phyloP scores from a whole-genome alignment of 495 filamentous ascomycete genomes.

The Hapsidospora chrysogenum region DNA sequence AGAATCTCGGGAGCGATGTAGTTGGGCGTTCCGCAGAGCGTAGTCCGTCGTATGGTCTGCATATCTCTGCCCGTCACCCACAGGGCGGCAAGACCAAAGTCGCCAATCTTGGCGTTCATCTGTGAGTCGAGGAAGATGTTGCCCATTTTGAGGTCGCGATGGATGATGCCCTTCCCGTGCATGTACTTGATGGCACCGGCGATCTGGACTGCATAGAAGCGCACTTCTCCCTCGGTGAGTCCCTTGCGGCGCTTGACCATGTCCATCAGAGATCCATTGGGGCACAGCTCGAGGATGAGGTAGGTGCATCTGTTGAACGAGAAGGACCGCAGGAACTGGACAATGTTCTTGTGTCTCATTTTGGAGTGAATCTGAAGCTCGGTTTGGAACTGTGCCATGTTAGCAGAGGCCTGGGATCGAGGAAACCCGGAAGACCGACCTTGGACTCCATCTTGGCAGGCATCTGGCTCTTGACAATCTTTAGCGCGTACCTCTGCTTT shows the following conservation, averaged over 20 bases:
- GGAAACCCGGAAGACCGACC: constrained; percentile 29
- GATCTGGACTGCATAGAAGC: constrained; percentile 84
- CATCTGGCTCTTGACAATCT: constrained; percentile 85
- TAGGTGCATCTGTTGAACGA: constrained; percentile 78
- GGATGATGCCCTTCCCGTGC: constrained; percentile 84
- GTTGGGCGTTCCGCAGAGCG: constrained; percentile 92
- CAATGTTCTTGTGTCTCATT: constrained; percentile 86
- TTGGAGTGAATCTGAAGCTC: constrained; percentile 97
- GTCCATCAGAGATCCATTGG: constrained; percentile 95
- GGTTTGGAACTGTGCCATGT: constrained; percentile 65
- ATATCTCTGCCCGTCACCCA: constrained; percentile 74
- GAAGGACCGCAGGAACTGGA: constrained; percentile 88
- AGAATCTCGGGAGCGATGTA: constrained; percentile 97
- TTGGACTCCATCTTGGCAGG: constrained; percentile 70
- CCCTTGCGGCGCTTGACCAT: constrained; percentile 83
- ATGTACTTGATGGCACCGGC: constrained; percentile 95
- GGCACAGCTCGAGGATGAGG: constrained; percentile 84
- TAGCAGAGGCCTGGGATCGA: constrained; percentile 9
- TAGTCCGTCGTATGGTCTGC: constrained; percentile 58
- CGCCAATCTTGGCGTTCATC: constrained; percentile 96
- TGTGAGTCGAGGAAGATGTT: constrained; percentile 91
- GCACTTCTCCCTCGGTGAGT: constrained; percentile 77
- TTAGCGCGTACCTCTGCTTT: constrained; percentile 60
- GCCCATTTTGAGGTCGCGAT: constrained; percentile 94
- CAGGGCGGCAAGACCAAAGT: constrained; percentile 93